Percentiles rank a stretch among this genome's conserved stretches.
phyloP scores from a whole-genome alignment of 768 basidiomycete species.

The Termitomyces sp. region DNA sequence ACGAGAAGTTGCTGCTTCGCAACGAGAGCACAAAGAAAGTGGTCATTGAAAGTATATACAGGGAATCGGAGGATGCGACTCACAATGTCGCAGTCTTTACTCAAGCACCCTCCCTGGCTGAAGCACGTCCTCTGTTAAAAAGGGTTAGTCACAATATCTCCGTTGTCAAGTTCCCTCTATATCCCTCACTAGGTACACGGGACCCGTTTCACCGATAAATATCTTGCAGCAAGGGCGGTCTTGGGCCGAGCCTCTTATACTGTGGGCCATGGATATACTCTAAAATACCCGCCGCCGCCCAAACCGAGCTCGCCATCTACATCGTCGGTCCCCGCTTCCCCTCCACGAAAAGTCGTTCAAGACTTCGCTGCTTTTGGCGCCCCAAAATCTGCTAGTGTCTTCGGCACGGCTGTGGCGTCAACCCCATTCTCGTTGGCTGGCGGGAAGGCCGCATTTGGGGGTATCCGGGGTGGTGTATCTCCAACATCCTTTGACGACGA shows the following conservation, averaged over 20 bases:
- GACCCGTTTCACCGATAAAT: slow-evolving; percentile 97
- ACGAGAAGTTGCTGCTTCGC: slow-evolving; percentile 83
- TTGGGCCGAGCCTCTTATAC: slow-evolving; percentile 49
- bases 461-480: slow-evolving; percentile 46
- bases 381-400: slow-evolving; percentile 69
- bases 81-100: slow-evolving; percentile 90
- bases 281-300: slow-evolving; percentile 36
- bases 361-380: slow-evolving; percentile 88
- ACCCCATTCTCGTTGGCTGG: slow-evolving; percentile 77
- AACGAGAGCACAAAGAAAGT: slow-evolving; percentile 98
- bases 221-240: slow-evolving; percentile 68
- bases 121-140: slow-evolving; percentile 74
- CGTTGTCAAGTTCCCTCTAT: slow-evolving; percentile 4
- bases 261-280: slow-evolving; percentile 45
- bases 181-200: slow-evolving; percentile 64
- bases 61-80: slow-evolving; percentile 79
- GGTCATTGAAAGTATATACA: slow-evolving; percentile 94
- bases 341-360: slow-evolving; percentile 82
- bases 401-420: slow-evolving; percentile 77
- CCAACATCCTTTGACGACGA: slow-evolving; percentile 42
- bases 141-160: slow-evolving; percentile 46
- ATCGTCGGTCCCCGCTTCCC: slow-evolving; percentile 42
- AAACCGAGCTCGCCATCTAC: slow-evolving; percentile 39
- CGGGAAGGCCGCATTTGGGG: slow-evolving; percentile 81
- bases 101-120: slow-evolving; percentile 60